phyloP scores from a whole-genome alignment of 257 asterid species.

The Solanum lycopersicoides region DNA sequence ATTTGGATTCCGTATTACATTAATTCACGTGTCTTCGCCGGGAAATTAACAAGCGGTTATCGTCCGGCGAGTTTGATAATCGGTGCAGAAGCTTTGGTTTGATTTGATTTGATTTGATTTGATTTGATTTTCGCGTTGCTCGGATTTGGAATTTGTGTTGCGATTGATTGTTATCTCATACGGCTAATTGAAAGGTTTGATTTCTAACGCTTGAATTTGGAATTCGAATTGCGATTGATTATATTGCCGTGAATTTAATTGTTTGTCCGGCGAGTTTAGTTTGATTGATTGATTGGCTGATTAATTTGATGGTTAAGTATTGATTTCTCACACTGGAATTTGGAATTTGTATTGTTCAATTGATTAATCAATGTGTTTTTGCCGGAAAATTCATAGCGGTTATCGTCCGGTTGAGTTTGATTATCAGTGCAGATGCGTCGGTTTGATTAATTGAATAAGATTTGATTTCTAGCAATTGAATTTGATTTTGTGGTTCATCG shows the following conservation, averaged over 20 bases:
- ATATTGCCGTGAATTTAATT: not conserved
- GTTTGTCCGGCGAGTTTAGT: not conserved
- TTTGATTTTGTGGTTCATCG: not conserved
- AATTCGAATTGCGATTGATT: not conserved
- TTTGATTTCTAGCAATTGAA: not conserved
- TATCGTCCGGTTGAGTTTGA: not conserved
- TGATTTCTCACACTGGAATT: not conserved
- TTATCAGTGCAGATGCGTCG: not conserved
- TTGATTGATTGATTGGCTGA: not conserved
- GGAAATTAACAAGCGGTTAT: not conserved
- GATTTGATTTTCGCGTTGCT: not conserved
- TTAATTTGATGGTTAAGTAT: not conserved
- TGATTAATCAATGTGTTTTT: not conserved
- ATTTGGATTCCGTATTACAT: not conserved
- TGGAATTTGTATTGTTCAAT: not conserved
- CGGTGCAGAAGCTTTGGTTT: not conserved
- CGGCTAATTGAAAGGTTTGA: not conserved
- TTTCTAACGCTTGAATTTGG: not conserved
- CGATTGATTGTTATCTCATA: not conserved
- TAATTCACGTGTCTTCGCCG: not conserved
- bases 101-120: not conserved
- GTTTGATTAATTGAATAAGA: not conserved
- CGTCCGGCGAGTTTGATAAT: not conserved
- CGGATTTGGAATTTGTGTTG: not conserved
- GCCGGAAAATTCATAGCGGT: not conserved